Evolutionary conservation across 2,329 filamentous ascomycete species (phyloP), one percentile per base, ranked within the genome.

Genomic region (Aspergillus sp.): DNA sequence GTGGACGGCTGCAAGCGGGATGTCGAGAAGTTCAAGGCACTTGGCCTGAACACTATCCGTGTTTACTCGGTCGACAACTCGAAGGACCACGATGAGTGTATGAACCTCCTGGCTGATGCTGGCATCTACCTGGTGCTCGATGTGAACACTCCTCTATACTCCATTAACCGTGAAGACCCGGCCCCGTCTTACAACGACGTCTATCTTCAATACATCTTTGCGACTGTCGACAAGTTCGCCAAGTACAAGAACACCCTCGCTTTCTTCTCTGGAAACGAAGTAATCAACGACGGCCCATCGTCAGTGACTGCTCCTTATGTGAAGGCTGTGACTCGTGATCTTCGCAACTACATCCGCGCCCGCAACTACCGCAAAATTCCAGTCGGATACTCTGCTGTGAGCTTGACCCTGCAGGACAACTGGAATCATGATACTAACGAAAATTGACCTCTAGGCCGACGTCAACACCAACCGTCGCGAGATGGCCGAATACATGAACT

Each of bases 1-100:
- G 74, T 81, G 25, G 78, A 78, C 3, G 80, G 84, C 72, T 97
- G 93, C 86, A 84, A 86, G 76, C 90, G 93, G 67, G 92, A 96
- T 74, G 90, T 97, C 69, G 79, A 81, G 55, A 83, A 92, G 75
- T 96, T 97, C 87, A 86, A 91, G 82, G 86, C 92, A 68, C 84
- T 97, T 54, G 92, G 93, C 53, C 82, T 97, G 80, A 97, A 97
- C 84, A 93, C 92, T 28, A 84, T 97, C 74, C 93, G 93, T 78
- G 91, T 97, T 64, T 97, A 97, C 85, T 92, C 90, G 17, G 89
- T 96, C 68, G 93, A 97, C 83, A 97, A 97, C 85, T 89, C 88
- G 54, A 81, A 83, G 69, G 80, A 89, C 77, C 93, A 97, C 80
- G 89, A 93, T 71, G 85, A 87, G 65, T 97, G 93, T 83, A 97